phyloP scores from a whole-genome alignment of 345 rosid genomes.

The Arabis alpina region DNA sequence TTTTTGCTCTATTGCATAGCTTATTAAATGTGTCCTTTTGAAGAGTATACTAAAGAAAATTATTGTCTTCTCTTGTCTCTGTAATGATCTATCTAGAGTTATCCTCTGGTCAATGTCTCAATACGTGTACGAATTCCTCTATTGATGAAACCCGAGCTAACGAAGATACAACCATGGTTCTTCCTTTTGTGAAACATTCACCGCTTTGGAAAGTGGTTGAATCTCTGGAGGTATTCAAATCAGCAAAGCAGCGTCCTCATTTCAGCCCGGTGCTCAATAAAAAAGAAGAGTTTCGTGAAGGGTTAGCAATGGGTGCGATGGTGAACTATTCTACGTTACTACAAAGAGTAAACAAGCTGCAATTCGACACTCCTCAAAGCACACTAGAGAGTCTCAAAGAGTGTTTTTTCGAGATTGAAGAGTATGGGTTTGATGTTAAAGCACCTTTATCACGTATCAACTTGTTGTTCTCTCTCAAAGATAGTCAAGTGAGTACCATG shows the following conservation, averaged over 20 bases:
- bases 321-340: constrained; percentile 56
- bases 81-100: not conserved
- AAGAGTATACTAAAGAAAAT: not conserved
- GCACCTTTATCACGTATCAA: too few relatives aligned
- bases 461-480: too few relatives aligned
- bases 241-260: constrained; percentile 63
- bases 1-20: not conserved
- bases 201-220: constrained; percentile 60
- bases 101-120: not conserved
- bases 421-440: constrained; percentile 1
- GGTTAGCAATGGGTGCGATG: constrained; percentile 66
- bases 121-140: not conserved
- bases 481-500: too few relatives aligned
- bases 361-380: constrained; percentile 43
- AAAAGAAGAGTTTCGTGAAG: constrained; percentile 70
- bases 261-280: constrained; percentile 57
- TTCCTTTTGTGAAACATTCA: constrained; percentile 60
- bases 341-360: constrained; percentile 53
- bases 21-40: not conserved
- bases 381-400: constrained; percentile 49
- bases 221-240: constrained; percentile 56
- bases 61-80: not conserved
- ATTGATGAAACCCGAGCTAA: constrained; percentile 24
- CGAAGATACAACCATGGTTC: constrained; percentile 5
- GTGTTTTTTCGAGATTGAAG: constrained; percentile 58